Evolutionary conservation across 176 grass and related monocot species (phyloP).

Genomic region (Carex cristatella): DNA sequence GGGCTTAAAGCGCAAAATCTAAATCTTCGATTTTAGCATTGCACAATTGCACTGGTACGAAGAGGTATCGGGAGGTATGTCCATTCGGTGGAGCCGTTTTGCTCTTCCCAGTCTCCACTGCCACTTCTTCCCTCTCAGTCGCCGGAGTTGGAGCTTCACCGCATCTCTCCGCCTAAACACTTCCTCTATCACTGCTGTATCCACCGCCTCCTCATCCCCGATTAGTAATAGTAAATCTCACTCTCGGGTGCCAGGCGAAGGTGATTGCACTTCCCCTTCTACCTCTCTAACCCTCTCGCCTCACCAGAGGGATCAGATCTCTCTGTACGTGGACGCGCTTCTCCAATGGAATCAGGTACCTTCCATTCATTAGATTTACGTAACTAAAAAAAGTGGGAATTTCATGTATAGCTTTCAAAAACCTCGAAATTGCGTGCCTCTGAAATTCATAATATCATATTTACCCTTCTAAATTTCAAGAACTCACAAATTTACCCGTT

Average conservation of each 20-base stretch:
- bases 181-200: background rate
- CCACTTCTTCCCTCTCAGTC: constrained; percentile 12
- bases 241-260: background rate
- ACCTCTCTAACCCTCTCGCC: constrained; percentile 32
- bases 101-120: constrained; percentile 7
- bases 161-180: constrained; percentile 13
- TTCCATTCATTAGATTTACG: background rate
- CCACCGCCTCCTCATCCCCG: background rate
- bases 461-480: too few species aligned
- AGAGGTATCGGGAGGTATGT: too few species aligned
- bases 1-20: background rate
- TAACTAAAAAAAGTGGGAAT: too few species aligned
- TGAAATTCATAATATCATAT: too few species aligned
- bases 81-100: background rate
- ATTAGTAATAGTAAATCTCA: background rate
- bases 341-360: constrained; percentile 81
- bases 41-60: too few species aligned
- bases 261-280: background rate
- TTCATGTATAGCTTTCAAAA: too few species aligned
- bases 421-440: too few species aligned
- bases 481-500: too few species aligned
- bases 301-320: constrained; percentile 64
- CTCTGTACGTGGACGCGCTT: constrained; percentile 56
- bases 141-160: background rate
- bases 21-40: background rate